phyloP scores from a whole-genome alignment of 176 grass and related monocot species.

The Pontederia crassipes region DNA sequence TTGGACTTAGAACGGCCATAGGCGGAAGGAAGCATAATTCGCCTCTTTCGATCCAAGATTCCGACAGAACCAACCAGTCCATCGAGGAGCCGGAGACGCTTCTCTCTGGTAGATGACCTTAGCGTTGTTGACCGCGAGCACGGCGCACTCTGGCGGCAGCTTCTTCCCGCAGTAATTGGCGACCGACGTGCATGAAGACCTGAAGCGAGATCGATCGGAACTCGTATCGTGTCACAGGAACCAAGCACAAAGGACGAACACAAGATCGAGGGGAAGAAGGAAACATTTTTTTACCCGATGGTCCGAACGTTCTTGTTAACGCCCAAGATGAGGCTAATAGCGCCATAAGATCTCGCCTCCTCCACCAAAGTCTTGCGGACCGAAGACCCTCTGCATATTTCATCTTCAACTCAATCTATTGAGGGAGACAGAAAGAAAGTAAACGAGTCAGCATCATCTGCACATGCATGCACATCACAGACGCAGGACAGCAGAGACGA shows the following conservation, averaged over 20 bases:
- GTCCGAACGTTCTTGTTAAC: slow-evolving; percentile 32
- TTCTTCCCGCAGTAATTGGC: slow-evolving; percentile 81
- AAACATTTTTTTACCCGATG: slow-evolving; percentile 38
- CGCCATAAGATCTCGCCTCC: slow-evolving; percentile 38
- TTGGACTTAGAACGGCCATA: too few species aligned
- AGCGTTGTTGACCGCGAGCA: slow-evolving; percentile 70
- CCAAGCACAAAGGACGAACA: neutral
- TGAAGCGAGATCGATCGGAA: neutral
- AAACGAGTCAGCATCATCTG: neutral
- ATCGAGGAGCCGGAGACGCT: neutral
- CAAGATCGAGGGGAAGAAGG: neutral
- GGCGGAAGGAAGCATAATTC: too few species aligned
- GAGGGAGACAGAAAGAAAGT: neutral
- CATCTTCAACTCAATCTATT: slow-evolving; percentile 81
- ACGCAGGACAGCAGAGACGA: too few species aligned
- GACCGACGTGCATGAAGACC: slow-evolving; percentile 42
- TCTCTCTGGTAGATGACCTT: slow-evolving; percentile 61
- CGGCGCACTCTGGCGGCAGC: slow-evolving; percentile 52
- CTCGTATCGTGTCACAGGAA: neutral
- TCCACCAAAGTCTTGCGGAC: slow-evolving; percentile 56
- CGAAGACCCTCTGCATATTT: slow-evolving; percentile 59
- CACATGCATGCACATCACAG: neutral
- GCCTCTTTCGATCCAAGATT: too few species aligned
- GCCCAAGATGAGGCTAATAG: slow-evolving; percentile 49
- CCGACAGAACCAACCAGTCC: slow-evolving; percentile 15